These are phyloP conservation scores for Tetradesmus obliquus DNA, from an alignment of 139 green algal genomes.

Conservation along the genomic window DNA sequence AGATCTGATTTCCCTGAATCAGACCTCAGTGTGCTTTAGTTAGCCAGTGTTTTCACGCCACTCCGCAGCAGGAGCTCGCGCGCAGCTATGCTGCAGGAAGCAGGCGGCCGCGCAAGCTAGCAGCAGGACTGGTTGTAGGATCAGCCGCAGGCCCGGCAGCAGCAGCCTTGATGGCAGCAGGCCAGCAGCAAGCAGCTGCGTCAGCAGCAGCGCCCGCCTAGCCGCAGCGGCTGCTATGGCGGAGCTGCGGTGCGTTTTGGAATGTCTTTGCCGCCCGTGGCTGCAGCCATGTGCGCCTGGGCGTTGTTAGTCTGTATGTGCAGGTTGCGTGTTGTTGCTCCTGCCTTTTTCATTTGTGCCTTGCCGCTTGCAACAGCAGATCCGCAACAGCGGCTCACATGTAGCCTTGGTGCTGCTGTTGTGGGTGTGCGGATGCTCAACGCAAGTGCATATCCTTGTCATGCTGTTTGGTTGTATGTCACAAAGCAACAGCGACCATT, in stretches of 20 bases:
- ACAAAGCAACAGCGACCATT: neutral
- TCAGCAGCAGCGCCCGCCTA: slow-evolving; percentile 18
- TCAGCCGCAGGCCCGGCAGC: slow-evolving; percentile 7
- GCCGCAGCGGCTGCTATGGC: slow-evolving; percentile 9
- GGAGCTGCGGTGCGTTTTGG: neutral
- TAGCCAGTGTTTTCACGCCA: neutral
- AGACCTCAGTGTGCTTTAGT: neutral
- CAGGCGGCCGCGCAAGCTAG: slow-evolving; percentile 4
- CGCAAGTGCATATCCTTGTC: neutral
- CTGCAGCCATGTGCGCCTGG: neutral
- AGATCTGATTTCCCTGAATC: slow-evolving; percentile 32
- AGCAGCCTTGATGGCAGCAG: slow-evolving; percentile 6
- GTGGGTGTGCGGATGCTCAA: neutral
- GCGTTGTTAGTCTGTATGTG: neutral
- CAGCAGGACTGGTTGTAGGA: neutral
- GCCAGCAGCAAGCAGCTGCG: neutral
- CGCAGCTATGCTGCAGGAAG: slow-evolving; percentile 5
- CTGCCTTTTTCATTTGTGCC: neutral
- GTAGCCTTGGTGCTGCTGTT: neutral
- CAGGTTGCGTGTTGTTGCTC: neutral
- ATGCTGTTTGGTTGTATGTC: neutral
- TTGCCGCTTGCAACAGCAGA: neutral
- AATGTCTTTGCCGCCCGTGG: neutral
- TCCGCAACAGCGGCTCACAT: neutral
- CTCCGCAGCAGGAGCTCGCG: neutral